Conservation (phyloP, 345 rosid species). For the Hibiscus trionum region DNA sequence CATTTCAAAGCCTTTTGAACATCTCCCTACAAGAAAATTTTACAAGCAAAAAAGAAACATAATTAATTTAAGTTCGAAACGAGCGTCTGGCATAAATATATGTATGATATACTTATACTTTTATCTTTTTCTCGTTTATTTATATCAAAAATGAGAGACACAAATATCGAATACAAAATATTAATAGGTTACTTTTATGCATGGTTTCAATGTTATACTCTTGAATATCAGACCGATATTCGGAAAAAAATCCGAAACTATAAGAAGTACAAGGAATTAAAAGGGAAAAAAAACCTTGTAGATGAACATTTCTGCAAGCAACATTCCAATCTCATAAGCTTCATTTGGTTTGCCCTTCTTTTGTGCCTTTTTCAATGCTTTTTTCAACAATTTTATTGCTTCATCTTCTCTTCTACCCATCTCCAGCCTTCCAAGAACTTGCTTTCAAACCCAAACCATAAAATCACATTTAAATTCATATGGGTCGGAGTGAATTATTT, state of each 20-base stretch:
- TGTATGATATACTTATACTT: too few species aligned
- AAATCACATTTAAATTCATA: background rate
- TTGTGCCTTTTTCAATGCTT: constrained; percentile 23
- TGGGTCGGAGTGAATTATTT: too few species aligned
- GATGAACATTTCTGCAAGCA: constrained; percentile 53
- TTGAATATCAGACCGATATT: too few species aligned
- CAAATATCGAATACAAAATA: too few species aligned
- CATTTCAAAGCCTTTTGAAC: constrained; percentile 30
- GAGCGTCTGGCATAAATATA: too few species aligned
- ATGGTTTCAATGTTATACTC: too few species aligned
- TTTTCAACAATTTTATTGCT: constrained; percentile 26
- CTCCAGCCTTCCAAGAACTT: constrained; percentile 35
- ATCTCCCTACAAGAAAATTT: constrained; percentile 29
- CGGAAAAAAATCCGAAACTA: too few species aligned
- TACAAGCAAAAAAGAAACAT: too few species aligned
- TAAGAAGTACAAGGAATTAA: background rate
- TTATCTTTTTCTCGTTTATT: too few species aligned
- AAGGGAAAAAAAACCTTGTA: constrained; percentile 38
- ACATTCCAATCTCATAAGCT: constrained; percentile 51
- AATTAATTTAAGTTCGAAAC: too few species aligned
- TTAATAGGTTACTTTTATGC: too few species aligned
- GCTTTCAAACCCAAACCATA: constrained; percentile 14
- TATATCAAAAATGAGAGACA: too few species aligned
- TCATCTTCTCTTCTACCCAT: constrained; percentile 48
- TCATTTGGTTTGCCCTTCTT: constrained; percentile 25